Base-by-base conservation (phyloP, 805 yeast genomes). In the Metschnikowia colocasiae region DNA sequence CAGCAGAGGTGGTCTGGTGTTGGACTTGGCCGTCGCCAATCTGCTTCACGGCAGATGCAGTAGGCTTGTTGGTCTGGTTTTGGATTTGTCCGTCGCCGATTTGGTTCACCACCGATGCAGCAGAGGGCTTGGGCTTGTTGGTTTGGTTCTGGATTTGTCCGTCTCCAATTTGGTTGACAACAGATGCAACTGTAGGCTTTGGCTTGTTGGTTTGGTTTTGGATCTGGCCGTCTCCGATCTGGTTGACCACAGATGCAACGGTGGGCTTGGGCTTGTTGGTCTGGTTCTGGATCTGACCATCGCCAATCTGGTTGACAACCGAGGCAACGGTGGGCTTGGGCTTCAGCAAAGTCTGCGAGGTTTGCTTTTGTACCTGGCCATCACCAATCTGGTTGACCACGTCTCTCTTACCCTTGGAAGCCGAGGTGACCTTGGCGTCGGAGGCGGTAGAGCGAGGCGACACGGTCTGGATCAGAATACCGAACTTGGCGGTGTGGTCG, bases 401-500 rank as follows among this genome's bases (percentile, higher is more conserved):
- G 50, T 59, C 65, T 52, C 63, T 56, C 56, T 60, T 62, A 15
- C 54, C 58, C 4, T 3, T 16, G 13, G 32, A n/a, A n/a, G 32
- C 12, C 12, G 32, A 6, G 13, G 32, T 10, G 12, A 6, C 12
- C 13, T 10, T 6, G 9, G 32, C 16, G 16, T n/a, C 12, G 16
- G 15, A 8, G 51, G 78, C 49, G 6, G 33, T 30, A 50, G 79
- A 50, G 3, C 16, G 1, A 2, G 22, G 13, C 4, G 53, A 12
- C 39, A 77, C 56, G 50, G 85, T 78, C 53, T 73, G 68, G 53
- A 85, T 80, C 50, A 85, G 85, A 59, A 85, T 83, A 70, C 91
- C 92, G 59, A 85, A 85, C 42, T 76, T 61, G 41, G 69, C 64
- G 35, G 78, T 50, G 74, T 78, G 78, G 57, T 80, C 80, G 40